Evolutionary conservation across 768 basidiomycete genomes (phyloP), one percentile per base, ranked within the genome.

Genomic region (Tylopilus vinaceipallidus): DNA sequence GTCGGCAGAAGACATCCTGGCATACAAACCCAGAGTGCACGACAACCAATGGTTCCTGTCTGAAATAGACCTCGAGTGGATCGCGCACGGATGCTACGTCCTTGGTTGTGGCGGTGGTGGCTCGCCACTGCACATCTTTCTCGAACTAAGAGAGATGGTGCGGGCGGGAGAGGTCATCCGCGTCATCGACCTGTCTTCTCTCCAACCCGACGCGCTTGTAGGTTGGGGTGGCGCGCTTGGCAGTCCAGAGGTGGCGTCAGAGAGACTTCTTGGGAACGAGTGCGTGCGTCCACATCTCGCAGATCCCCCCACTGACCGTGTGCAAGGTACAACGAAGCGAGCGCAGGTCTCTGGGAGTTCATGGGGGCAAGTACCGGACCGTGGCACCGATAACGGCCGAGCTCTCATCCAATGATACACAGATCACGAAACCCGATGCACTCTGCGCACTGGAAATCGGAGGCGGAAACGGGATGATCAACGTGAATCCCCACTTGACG

Each of bases 41-140:
- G 63, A 63, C 9, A 55, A 71, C 7, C 71, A 73, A 53, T 80
- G 77, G 78, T 57, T 70, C 32, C 42, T 80, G 6, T 72, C 72
- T 13, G 76, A 79, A 56, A 64, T 70, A 2, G 77, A 79, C 54
- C 60, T 78, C 20, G 79, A 80, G 47, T 85, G 80, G 71, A 78
- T 86, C 39, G 75, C 80, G 22, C 79, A 81, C 45, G 84, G 84
- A 26, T 83, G 82, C 45, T 80, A 79, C 34, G 71, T 85, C 34
- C 69, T 86, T 2, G 84, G 83, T 0, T 78, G 76, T 16, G 83
- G 84, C 3, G 84, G 84, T 24, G 84, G 84, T 3, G 84, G 83
- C 7, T 74, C 76, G 3, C 79, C 84, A 0, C 74, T 81, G 52
- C 75, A 77, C 16, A 63, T 71, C 2, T 83, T 75, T 56, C 62